Percentiles rank a stretch among this genome's conserved stretches.
phyloP scores from a whole-genome alignment of 2,329 filamentous ascomycete species.

The Colletotrichum siamense region DNA sequence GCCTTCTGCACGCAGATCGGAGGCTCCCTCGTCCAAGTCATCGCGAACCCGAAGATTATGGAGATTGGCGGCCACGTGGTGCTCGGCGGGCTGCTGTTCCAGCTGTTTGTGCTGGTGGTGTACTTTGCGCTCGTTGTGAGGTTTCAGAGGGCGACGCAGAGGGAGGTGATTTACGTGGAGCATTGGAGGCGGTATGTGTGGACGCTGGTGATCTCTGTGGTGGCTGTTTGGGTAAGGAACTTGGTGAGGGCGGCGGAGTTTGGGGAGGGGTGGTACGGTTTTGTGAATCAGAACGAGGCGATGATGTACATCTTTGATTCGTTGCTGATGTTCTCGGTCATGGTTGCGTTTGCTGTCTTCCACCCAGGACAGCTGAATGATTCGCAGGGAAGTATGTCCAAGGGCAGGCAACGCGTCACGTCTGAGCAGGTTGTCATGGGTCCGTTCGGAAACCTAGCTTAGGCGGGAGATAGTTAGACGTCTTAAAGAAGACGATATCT shows the following conservation, averaged over 20 bases:
- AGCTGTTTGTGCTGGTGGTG: not conserved
- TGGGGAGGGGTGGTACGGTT: fast-evolving
- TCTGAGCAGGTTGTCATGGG: not conserved
- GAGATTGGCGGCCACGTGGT: not conserved
- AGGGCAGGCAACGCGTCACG: not conserved
- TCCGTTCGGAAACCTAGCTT: not conserved
- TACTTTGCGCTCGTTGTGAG: not conserved
- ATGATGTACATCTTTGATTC: not conserved
- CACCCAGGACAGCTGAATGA: not conserved
- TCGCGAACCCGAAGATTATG: not conserved
- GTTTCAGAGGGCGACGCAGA: not conserved
- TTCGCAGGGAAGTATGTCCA: not conserved
- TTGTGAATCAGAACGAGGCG: not conserved
- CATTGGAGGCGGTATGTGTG: not conserved
- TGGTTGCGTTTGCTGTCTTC: not conserved
- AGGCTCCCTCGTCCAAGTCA: not conserved
- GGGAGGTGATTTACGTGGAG: not conserved
- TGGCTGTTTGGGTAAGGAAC: not conserved
- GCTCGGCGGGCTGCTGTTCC: not conserved
- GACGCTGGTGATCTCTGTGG: not conserved
- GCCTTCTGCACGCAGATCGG: not conserved
- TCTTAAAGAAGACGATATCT: not conserved
- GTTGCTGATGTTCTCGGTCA: not conserved
- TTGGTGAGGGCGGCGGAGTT: not conserved
- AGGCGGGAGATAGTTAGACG: not conserved